Percentiles rank a stretch among this genome's conserved stretches.
Conservation (phyloP, 345 rosid genomes). For the Kandelia obovata region DNA sequence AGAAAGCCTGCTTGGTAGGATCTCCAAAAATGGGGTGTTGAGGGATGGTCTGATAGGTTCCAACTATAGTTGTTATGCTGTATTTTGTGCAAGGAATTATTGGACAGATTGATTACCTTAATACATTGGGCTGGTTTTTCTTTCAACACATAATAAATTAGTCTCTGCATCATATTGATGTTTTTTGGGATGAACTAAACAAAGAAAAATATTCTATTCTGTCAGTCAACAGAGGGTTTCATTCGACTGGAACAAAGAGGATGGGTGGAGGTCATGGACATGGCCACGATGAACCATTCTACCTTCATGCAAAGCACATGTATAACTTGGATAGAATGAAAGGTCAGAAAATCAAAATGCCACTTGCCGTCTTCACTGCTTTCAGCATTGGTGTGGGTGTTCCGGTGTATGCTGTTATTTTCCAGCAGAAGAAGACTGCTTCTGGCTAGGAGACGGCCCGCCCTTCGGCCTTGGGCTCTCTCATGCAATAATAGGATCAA, state of each 20-base stretch:
- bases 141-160: neutral
- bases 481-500: slow-evolving; percentile 25
- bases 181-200: neutral
- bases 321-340: slow-evolving; percentile 95
- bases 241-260: slow-evolving; percentile 70
- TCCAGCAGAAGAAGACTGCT: slow-evolving; percentile 94
- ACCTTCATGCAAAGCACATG: slow-evolving; percentile 93
- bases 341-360: slow-evolving; percentile 70
- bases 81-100: no score
- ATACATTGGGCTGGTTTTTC: neutral
- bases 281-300: slow-evolving; percentile 69
- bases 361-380: slow-evolving; percentile 78
- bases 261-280: slow-evolving; percentile 71
- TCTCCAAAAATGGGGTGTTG: no score
- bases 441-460: slow-evolving; percentile 40
- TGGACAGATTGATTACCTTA: neutral
- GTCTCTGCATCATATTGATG: neutral
- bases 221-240: slow-evolving; percentile 30
- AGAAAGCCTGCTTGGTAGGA: no score
- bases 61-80: no score
- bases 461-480: neutral
- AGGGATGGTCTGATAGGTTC: no score
- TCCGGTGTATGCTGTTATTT: slow-evolving; percentile 85
- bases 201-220: neutral
- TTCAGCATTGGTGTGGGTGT: slow-evolving; percentile 78